Evolutionary conservation across 768 basidiomycete genomes (phyloP), one percentile per base, ranked within the genome.

Genomic region (Lentinus tigrinus): DNA sequence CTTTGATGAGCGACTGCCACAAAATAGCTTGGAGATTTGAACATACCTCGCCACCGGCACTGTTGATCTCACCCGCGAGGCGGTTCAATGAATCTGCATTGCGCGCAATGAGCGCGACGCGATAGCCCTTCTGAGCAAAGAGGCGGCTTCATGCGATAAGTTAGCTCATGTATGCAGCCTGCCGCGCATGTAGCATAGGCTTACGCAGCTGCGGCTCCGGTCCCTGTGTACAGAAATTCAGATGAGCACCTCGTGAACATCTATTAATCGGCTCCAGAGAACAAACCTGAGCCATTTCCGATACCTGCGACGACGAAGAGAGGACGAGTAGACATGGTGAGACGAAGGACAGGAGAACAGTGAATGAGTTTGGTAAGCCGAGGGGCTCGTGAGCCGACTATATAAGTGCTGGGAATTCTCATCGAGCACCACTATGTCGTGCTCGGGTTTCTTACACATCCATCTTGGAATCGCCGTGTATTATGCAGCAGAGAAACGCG

Each of bases 271-370:
- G 10, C 27, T 38, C 14, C 43, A 19, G 5, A 24, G 11, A 14
- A 65, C 68, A 31, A 50, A 72, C 77, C 77, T 17, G 69, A 62
- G 16, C 72, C 71, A 43, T 70, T 73, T 3, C 77, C 77, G n/a
- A 77, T 58, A 31, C 77, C 77, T n/a, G 75, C 74, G 16, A 78
- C 71, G 47, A 78, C 69, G 38, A 75, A 60, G 50, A 78, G 66
- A 5, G 76, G 73, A 19, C 66, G 65, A 28, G 36, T 21, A 23
- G 68, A 60, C 71, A 73, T 71, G 14, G 24, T 44, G 43, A 14
- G 27, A 43, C 17, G 8, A 37, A n/a, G 11, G 47, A n/a, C 14
- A 26, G 37, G 23, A 19, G 14, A 9, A 31, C 4, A 26, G 9
- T 17, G 47, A 31, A 16, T 49, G 27, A 7, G 34, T 10, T 49